Evolutionary conservation across 2,329 filamentous ascomycete genomes (phyloP).

Genomic region (Fusarium concolor): DNA sequence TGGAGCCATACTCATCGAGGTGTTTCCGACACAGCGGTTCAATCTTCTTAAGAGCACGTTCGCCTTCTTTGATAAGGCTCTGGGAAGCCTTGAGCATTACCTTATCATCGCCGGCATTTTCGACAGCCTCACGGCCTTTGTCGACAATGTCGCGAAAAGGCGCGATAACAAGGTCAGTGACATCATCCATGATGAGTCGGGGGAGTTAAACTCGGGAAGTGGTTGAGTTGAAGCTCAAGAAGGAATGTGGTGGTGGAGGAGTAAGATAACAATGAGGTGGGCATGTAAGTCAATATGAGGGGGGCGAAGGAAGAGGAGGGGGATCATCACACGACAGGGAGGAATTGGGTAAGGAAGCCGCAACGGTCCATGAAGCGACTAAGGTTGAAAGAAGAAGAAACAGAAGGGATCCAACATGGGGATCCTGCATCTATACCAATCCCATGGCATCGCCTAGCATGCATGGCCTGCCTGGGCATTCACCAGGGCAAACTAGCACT

Average conservation of each 20-base stretch:
- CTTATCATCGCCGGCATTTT: constrained; percentile 59
- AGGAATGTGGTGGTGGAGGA: constrained; percentile 5
- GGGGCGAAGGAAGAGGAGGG: constrained; percentile 27
- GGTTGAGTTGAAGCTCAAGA: neutral
- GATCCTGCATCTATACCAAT: constrained; percentile 15
- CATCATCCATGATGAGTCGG: constrained; percentile 53
- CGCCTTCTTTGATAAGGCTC: constrained; percentile 60
- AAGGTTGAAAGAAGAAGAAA: constrained; percentile 11
- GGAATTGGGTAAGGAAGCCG: constrained; percentile 21
- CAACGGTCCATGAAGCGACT: constrained; percentile 2
- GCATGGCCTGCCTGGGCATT: constrained; percentile 26
- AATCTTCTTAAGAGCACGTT: constrained; percentile 62
- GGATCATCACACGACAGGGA: constrained; percentile 38
- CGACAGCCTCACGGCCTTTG: constrained; percentile 60
- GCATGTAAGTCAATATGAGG: constrained; percentile 47
- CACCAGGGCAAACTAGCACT: constrained; percentile 33
- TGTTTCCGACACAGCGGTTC: constrained; percentile 64
- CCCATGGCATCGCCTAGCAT: neutral
- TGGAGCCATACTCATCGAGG: constrained; percentile 60
- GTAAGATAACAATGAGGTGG: constrained; percentile 19
- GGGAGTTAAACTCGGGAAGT: neutral
- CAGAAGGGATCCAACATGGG: constrained; percentile 24
- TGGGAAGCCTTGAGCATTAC: constrained; percentile 63
- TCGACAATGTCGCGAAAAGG: constrained; percentile 66
- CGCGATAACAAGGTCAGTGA: constrained; percentile 59